Evolutionary conservation across 2,329 filamentous ascomycete species (phyloP).

Genomic region (Balansia obtecta): DNA sequence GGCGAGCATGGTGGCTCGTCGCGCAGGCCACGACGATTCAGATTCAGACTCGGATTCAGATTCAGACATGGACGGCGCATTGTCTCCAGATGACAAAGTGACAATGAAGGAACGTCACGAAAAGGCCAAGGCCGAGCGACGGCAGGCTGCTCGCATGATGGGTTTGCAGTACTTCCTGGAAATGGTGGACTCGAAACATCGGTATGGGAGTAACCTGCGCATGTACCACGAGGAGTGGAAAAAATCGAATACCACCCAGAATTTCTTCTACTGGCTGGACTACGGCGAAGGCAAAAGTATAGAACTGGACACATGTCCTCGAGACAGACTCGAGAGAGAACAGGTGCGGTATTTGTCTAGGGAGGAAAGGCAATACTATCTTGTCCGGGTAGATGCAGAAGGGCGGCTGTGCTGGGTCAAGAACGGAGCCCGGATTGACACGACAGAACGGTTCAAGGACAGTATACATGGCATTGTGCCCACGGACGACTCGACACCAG

Average conservation of each 20-base stretch:
- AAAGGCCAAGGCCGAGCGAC: slow-evolving; percentile 42
- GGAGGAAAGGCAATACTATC: slow-evolving; percentile 70
- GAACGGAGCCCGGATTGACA: slow-evolving; percentile 66
- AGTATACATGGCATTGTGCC: slow-evolving; percentile 64
- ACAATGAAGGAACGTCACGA: slow-evolving; percentile 26
- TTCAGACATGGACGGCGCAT: slow-evolving; percentile 24
- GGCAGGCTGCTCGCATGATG: slow-evolving; percentile 64
- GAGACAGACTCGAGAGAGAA: slow-evolving; percentile 64
- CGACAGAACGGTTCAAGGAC: slow-evolving; percentile 63
- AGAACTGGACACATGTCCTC: slow-evolving; percentile 58
- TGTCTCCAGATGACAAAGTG: slow-evolving; percentile 25
- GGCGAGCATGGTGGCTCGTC: slow-evolving; percentile 54
- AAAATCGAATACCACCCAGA: slow-evolving; percentile 61
- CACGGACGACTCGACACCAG: slow-evolving; percentile 44
- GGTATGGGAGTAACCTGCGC: slow-evolving; percentile 73
- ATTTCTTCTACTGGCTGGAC: slow-evolving; percentile 93
- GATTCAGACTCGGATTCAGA: slow-evolving; percentile 35
- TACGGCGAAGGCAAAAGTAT: slow-evolving; percentile 60
- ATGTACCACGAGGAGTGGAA: slow-evolving; percentile 82
- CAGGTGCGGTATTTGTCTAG: slow-evolving; percentile 72
- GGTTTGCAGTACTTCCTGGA: slow-evolving; percentile 74
- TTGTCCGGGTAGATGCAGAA: slow-evolving; percentile 61
- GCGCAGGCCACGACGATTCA: slow-evolving; percentile 56
- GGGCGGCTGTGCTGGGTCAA: slow-evolving; percentile 81
- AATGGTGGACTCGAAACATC: slow-evolving; percentile 78